These are phyloP conservation scores for Tuber indicum DNA, from an alignment of 495 filamentous ascomycete genomes.

Conservation along the genomic window DNA sequence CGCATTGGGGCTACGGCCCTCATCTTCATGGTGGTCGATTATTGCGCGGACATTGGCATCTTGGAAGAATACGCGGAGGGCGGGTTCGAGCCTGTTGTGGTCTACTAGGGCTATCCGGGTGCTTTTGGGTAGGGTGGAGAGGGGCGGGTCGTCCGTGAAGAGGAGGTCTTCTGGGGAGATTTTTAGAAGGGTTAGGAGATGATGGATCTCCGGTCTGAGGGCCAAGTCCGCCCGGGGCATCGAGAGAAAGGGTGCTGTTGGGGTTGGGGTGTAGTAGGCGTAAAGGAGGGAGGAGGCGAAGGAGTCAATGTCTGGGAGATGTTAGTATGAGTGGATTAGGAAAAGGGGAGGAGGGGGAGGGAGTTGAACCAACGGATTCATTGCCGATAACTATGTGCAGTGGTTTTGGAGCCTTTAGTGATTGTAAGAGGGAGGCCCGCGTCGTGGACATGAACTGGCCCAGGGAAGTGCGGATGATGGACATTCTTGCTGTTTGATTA, in stretches of 20 bases:
- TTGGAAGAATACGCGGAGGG: slow-evolving; percentile 46
- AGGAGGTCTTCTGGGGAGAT: slow-evolving; percentile 52
- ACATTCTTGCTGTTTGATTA: slow-evolving; percentile 5
- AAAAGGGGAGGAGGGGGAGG: neutral
- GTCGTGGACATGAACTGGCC: slow-evolving; percentile 30
- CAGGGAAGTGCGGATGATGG: slow-evolving; percentile 28
- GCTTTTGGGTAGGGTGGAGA: slow-evolving; percentile 37
- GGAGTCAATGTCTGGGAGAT: slow-evolving; percentile 72
- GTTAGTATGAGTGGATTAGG: slow-evolving; percentile 19
- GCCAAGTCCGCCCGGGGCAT: slow-evolving; percentile 61
- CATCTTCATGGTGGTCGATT: slow-evolving; percentile 90
- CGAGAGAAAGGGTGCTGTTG: slow-evolving; percentile 78
- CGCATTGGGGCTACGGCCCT: slow-evolving; percentile 47
- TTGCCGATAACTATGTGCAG: slow-evolving; percentile 65
- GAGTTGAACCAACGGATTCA: slow-evolving; percentile 58
- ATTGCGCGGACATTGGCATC: slow-evolving; percentile 54
- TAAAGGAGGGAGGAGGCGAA: slow-evolving; percentile 77
- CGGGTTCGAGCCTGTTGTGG: slow-evolving; percentile 71
- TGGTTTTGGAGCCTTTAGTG: slow-evolving; percentile 39
- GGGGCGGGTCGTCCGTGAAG: slow-evolving; percentile 30
- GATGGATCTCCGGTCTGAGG: slow-evolving; percentile 73
- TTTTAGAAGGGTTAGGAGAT: slow-evolving; percentile 47
- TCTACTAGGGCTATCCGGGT: slow-evolving; percentile 64
- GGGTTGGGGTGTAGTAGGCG: slow-evolving; percentile 56
- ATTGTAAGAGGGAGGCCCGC: slow-evolving; percentile 24